Percentiles rank a stretch among this genome's conserved stretches.
phyloP scores from a whole-genome alignment of 257 asterid species.

The Gentiana straminea region DNA sequence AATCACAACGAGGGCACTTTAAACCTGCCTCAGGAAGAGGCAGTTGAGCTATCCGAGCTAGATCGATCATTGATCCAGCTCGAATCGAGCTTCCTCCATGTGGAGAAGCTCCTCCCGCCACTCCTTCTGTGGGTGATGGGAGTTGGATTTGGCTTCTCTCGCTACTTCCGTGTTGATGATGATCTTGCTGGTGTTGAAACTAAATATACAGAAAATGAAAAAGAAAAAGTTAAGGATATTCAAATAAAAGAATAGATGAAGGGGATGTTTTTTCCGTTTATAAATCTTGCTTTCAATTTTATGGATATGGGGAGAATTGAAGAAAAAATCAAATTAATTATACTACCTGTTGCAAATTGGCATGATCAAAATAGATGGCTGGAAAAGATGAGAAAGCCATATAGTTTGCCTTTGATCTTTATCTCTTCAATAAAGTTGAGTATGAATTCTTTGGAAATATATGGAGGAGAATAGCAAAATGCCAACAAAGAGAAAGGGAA shows the following conservation, averaged over 20 bases:
- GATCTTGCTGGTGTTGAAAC: constrained; percentile 25
- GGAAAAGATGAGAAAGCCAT: constrained; percentile 48
- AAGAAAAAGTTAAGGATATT: constrained; percentile 23
- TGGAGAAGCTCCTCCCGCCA: constrained; percentile 9
- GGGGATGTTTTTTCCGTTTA: constrained; percentile 25
- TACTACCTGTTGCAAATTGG: constrained; percentile 41
- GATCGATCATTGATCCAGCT: constrained; percentile 42
- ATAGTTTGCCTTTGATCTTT: constrained; percentile 16
- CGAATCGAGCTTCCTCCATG: constrained; percentile 19
- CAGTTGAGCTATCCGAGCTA: constrained; percentile 28
- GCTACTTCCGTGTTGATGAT: constrained; percentile 21
- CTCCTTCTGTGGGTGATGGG: constrained; percentile 5
- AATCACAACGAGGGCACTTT: constrained; percentile 37
- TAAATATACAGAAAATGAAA: constrained; percentile 4
- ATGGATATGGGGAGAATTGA: constrained; percentile 6
- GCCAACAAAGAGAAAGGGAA: constrained; percentile 19
- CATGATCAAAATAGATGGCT: constrained; percentile 35
- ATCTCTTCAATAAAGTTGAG: constrained; percentile 28
- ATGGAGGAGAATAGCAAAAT: constrained; percentile 28
- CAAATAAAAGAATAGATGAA: constrained; percentile 20
- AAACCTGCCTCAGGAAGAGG: constrained; percentile 32
- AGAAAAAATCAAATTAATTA: constrained; percentile 3
- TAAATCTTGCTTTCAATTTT: constrained; percentile 7
- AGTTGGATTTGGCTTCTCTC: constrained; percentile 14
- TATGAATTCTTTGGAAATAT: constrained; percentile 30